Base-by-base conservation (phyloP, 176 grass and related monocot genomes). In the Pharus latifolius region DNA sequence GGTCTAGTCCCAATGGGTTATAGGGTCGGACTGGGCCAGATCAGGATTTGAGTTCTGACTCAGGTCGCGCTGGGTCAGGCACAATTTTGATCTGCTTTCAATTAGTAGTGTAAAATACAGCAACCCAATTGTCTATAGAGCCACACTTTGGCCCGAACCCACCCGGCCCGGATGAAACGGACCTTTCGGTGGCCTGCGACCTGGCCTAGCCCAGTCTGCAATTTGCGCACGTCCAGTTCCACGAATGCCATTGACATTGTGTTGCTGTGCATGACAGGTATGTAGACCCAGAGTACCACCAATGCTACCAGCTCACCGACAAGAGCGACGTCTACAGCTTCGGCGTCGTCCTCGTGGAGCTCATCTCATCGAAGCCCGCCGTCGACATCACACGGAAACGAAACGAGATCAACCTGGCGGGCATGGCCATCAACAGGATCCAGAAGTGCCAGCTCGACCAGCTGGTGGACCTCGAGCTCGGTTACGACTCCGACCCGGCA, bases 261-360 rank as follows among this genome's bases (percentile, higher is more conserved):
- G 52, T 44, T 27, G 57, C 63, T 40, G 37, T 7, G 0, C 2
- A 2, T 26, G 24, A 56, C 77, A 86, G 87, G 42, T 90, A 91
- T 35, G 69, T 97, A 20, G 93, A 97, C 65, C 93, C 93, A 2
- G 93, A 97, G 74, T 97, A 97, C 45, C 86, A 97, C 77, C 78
- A 89, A 56, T 92, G 89, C 78, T 97, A 85, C 78, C 93, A 97
- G 69, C 83, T 97, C 35, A 97, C 89, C 3, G 89, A 90, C 69
- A 97, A 80, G 69, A 97, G 93, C 24, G 93, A 97, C 29, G 93
- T 97, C 0, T 97, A 97, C 42, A 97, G 93, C 38, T 97, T 97
- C 6, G 93, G 93, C 0, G 93, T 97, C 0, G 86, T 97, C 2
- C 76, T 97, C 25, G 77, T 92, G 22, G 93, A 97, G 77, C 83